Evolutionary conservation across 257 asterid genomes (phyloP).

Genomic region (Solanum sejunctum): DNA sequence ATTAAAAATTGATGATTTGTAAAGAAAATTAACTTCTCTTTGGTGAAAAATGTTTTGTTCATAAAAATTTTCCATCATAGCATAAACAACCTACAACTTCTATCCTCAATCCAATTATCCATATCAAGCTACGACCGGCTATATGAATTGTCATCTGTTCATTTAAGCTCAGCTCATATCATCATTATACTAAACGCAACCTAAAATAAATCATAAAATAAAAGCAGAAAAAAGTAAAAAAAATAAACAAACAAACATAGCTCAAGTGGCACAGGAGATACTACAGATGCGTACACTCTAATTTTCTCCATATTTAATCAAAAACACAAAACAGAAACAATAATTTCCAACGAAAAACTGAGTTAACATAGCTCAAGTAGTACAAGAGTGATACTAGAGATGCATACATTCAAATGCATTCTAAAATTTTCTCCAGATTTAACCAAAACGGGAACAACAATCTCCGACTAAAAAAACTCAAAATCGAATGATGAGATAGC

Average conservation of each 20-base stretch:
- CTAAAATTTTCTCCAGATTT: neutral
- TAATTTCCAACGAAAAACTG: rapidly evolving
- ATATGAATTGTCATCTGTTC: neutral
- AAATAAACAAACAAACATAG: neutral
- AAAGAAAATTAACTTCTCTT: neutral
- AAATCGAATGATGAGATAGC: neutral
- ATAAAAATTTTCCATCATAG: neutral
- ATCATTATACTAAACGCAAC: neutral
- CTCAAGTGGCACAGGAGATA: neutral
- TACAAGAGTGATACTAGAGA: neutral
- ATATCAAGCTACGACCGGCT: neutral
- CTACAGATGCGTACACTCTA: neutral
- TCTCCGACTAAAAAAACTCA: neutral
- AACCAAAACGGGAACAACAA: neutral
- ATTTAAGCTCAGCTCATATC: neutral
- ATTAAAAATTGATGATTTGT: neutral
- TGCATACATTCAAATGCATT: neutral
- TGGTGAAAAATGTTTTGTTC: neutral
- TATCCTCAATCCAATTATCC: neutral
- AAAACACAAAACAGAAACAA: neutral
- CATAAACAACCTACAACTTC: neutral
- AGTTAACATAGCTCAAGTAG: neutral
- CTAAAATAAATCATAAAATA: neutral
- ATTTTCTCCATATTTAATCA: neutral
- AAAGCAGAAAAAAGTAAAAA: neutral